Conservation (phyloP, 805 yeast genomes). For the Cyberlindnera mrakii region DNA sequence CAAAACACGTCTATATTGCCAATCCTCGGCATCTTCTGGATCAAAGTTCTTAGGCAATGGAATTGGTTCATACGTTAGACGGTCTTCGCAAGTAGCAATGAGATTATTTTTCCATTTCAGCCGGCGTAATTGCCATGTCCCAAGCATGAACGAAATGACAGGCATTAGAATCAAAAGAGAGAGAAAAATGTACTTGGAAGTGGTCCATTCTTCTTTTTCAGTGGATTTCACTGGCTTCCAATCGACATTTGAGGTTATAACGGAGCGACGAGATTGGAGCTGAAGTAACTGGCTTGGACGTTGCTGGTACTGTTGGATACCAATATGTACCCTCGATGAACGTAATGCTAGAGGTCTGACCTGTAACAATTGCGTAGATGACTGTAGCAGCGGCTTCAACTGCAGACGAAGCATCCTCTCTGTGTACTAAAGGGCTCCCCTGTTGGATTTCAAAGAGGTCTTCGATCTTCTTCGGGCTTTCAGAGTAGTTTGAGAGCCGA, state of each 20-base stretch:
- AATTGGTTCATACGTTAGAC: conserved; percentile 66
- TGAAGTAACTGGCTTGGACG: not conserved
- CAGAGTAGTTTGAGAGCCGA: too few relatives aligned
- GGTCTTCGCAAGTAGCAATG: conserved; percentile 76
- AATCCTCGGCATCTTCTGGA: conserved; percentile 60
- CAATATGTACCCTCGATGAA: not conserved
- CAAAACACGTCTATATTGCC: conserved; percentile 78
- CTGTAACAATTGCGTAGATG: not conserved
- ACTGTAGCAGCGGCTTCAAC: not conserved
- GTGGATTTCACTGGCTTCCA: conserved; percentile 73
- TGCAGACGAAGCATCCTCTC: too few relatives aligned
- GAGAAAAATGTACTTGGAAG: conserved; percentile 28
- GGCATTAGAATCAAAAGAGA: conserved; percentile 66
- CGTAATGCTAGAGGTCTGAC: not conserved
- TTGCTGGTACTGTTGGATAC: not conserved
- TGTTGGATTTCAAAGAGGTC: too few relatives aligned
- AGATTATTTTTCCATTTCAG: conserved; percentile 83
- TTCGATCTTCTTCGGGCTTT: too few relatives aligned
- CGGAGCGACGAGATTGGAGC: conserved; percentile 18
- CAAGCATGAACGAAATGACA: conserved; percentile 73
- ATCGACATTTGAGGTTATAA: conserved; percentile 68
- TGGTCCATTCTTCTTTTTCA: conserved; percentile 25
- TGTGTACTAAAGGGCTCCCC: too few relatives aligned
- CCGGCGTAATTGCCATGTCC: conserved; percentile 89
- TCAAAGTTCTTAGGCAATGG: conserved; percentile 64